phyloP scores from a whole-genome alignment of 331 rosid genomes.

The Prunus yedoensis region DNA sequence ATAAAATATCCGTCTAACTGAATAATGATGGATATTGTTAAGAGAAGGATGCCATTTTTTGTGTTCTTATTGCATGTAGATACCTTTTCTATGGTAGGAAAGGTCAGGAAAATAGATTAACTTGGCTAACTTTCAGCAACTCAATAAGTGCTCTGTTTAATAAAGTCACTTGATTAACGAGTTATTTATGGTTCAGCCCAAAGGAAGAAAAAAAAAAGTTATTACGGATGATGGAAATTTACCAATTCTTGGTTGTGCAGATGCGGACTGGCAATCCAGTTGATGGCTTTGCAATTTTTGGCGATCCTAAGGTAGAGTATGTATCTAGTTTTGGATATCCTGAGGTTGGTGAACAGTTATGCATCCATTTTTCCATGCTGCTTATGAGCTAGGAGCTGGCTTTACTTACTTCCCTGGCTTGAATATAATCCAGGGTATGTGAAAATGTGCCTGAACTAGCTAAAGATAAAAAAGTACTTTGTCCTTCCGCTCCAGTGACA shows the following conservation, averaged over 20 bases:
- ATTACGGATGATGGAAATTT: conserved; percentile 32
- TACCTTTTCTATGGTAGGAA: not conserved
- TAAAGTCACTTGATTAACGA: not conserved
- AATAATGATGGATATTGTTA: not conserved
- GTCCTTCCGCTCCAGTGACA: not conserved
- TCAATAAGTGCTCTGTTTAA: not conserved
- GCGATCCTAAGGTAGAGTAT: conserved; percentile 71
- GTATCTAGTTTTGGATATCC: conserved; percentile 5
- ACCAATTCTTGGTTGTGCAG: conserved; percentile 50
- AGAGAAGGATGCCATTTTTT: not conserved
- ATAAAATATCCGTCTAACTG: too few species aligned
- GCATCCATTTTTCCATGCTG: conserved; percentile 8
- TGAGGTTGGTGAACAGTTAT: not conserved
- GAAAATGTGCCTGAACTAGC: not conserved
- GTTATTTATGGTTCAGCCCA: not conserved
- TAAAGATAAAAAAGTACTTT: not conserved
- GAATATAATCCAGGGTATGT: not conserved
- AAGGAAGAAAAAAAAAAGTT: not conserved
- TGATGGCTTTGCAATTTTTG: conserved; percentile 97
- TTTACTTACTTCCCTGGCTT: not conserved
- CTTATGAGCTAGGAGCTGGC: not conserved
- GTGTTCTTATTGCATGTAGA: not conserved
- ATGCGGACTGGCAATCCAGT: conserved; percentile 81
- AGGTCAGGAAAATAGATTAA: not conserved
- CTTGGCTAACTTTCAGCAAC: not conserved